These are phyloP conservation scores for Panicum hallii DNA, from an alignment of 202 grass and related monocot species.

Conservation along the genomic window DNA sequence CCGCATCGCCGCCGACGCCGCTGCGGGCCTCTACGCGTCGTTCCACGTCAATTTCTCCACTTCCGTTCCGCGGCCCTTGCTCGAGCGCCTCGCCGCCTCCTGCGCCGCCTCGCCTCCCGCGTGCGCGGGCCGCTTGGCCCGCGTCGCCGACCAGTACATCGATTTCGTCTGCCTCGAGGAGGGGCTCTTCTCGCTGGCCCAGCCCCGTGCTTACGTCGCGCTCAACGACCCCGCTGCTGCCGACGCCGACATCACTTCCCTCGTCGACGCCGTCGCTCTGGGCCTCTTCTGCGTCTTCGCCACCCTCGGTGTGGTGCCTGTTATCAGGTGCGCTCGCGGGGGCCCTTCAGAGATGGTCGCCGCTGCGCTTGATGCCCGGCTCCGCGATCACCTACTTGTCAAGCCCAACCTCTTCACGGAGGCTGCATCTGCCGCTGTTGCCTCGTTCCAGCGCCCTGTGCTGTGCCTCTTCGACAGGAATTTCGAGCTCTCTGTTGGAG, in stretches of 20 bases:
- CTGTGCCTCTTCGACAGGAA: constrained; percentile 91
- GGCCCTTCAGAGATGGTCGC: constrained; percentile 92
- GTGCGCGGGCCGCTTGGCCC: constrained; percentile 63
- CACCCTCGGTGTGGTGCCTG: constrained; percentile 77
- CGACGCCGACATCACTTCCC: constrained; percentile 68
- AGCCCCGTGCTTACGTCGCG: constrained; percentile 73
- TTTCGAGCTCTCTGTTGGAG: constrained; percentile 82
- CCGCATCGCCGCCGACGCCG: constrained; percentile 75
- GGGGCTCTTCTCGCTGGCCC: constrained; percentile 72
- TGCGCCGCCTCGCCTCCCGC: constrained; percentile 51
- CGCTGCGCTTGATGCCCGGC: constrained; percentile 57
- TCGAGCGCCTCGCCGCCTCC: constrained; percentile 71
- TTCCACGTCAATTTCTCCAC: constrained; percentile 95
- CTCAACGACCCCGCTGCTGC: constrained; percentile 78
- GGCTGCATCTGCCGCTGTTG: constrained; percentile 48
- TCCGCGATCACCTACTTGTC: constrained; percentile 79
- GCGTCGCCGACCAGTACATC: constrained; percentile 82
- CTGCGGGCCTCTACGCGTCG: constrained; percentile 76
- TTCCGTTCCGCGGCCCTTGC: constrained; percentile 70
- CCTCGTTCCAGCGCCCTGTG: constrained; percentile 83
- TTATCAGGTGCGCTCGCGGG: constrained; percentile 78
- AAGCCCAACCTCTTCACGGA: constrained; percentile 90
- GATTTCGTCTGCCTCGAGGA: constrained; percentile 90
- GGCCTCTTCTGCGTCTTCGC: constrained; percentile 80
- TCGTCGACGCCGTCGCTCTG: constrained; percentile 67